Base-by-base conservation (phyloP, 2,329 filamentous ascomycete species). In the Ascochyta koolunga region DNA sequence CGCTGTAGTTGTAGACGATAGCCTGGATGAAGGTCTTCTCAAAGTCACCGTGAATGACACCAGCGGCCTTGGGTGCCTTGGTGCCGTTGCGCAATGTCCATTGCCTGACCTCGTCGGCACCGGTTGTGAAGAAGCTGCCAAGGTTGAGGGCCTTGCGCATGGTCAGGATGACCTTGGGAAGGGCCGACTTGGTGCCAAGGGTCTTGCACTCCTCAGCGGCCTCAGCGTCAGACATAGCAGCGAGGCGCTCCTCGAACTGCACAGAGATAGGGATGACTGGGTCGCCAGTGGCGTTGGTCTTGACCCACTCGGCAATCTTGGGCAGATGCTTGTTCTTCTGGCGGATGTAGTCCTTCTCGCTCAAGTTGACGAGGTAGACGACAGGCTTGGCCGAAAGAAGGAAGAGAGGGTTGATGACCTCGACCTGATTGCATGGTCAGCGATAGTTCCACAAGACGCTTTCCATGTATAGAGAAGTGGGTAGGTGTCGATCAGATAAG, bases 281-380 rank as follows among this genome's bases (percentile, higher is more conserved):
- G 72, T 97, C 93, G 53, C 91, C 92, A 47, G 86, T 77, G 5
- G 93, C 90, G 76, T 99, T 84, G 75, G 90, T 86, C 81, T 98
- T 96, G 77, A 97, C 87, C 95, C 95, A 99, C 75, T 95, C 90
- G 56, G 90, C 91, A 65, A 98, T 88, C 81, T 93, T 95, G 64
- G 90, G 86, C 50, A 99, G 86, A 80, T 99, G 87, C 87, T 99
- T 99, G 86, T 99, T 99, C 89, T 98, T 99, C 82, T 98, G 95
- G 71, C 95, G 89, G 72, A 97, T 88, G 77, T 93, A 99, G 78
- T 99, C 95, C 78, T 87, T 93, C 82, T 99, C 96, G 60, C 91
- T 96, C 58, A 99, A 81, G 81, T 99, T 99, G 80, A 98, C 90
- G 37, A 99, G 84, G 81, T 91, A 98, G 65, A 99, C 93, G 53